Evolutionary conservation across 2,329 filamentous ascomycete species (phyloP), one percentile per base, ranked within the genome.

Genomic region (Aspergillus sp.): DNA sequence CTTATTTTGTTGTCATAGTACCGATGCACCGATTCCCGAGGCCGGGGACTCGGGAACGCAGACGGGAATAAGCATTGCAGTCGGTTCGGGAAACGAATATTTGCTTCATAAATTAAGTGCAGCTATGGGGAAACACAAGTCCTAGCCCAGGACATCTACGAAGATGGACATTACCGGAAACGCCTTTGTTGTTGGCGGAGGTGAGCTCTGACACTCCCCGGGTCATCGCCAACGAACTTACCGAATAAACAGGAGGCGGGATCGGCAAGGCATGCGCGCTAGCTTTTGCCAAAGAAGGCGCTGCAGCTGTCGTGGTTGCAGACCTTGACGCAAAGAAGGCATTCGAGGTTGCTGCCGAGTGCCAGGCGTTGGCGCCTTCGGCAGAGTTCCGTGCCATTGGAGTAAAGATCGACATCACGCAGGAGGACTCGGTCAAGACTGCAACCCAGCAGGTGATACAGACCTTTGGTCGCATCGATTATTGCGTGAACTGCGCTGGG

Each of bases 381-480:
- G 56, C 59, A 10, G 47, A 52, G 2, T 67, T 56, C 41, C 50
- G 44, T 5, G 45, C 56, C 7, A n/a, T 63, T 3, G 54, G 53
- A 3, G 33, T 61, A 7, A 20, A 49, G 15, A 57, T 65, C 9
- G 60, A 69, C 43, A 53, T 63, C 1, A 49, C 55, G 1, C 46
- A 57, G 27, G 47, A 46, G 20, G 35, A 30, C 0, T 53, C 48
- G 22, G 58, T 67, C 12, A 45, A 63, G 33, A 22, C 30, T 1
- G 59, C 66, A 53, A 50, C 66, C 9, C 44, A 54, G 9, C 5
- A 43, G 3, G 45, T 49, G 1, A n/a, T 58, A 12, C 44, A 50
- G 13, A 41, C 49, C n/a, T 59, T 63, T 46, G 58, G 60, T 5
- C 48, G 54, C 3, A 55, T 64, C 23, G 58, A 64, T 43, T 61